A percentile compares a stretch with the other conserved stretches of the same genome.
Evolutionary conservation across 1,284 basidiomycete species (phyloP).

Genomic region (Garcileccinum viscosum): DNA sequence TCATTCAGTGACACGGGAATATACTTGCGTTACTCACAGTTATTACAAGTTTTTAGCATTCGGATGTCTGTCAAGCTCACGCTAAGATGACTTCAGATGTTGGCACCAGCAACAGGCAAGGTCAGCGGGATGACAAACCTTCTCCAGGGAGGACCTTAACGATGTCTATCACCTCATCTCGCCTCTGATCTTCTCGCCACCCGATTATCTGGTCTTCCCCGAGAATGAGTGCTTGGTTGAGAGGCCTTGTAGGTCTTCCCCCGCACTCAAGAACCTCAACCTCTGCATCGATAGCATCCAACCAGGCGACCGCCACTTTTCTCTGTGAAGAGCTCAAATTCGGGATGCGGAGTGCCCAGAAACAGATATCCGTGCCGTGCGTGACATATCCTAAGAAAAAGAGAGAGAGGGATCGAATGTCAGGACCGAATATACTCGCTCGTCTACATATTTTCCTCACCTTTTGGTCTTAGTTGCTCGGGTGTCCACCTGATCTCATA

Average conservation of each 20-base stretch:
- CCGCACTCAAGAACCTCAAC: slow-evolving; percentile 49
- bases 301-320: slow-evolving; percentile 39
- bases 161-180: slow-evolving; percentile 51
- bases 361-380: slow-evolving; percentile 66
- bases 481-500: slow-evolving; percentile 77
- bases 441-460: slow-evolving; percentile 40
- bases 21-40: no score
- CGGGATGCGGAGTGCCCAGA: slow-evolving; percentile 53
- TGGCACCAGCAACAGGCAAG: neutral
- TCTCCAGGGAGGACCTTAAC: slow-evolving; percentile 39
- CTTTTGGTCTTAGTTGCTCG: slow-evolving; percentile 58
- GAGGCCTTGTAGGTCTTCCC: slow-evolving; percentile 36
- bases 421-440: neutral
- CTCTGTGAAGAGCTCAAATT: slow-evolving; percentile 22
- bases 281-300: slow-evolving; percentile 49
- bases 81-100: no score
- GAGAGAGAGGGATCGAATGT: neutral
- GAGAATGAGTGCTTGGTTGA: slow-evolving; percentile 54
- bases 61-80: no score
- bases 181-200: slow-evolving; percentile 61
- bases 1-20: no score
- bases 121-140: slow-evolving; percentile 4
- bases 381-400: slow-evolving; percentile 53
- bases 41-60: no score
- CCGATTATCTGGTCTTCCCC: slow-evolving; percentile 54